Evolutionary conservation across 495 filamentous ascomycete species (phyloP).

Genomic region (Alectoria sarmentosa): DNA sequence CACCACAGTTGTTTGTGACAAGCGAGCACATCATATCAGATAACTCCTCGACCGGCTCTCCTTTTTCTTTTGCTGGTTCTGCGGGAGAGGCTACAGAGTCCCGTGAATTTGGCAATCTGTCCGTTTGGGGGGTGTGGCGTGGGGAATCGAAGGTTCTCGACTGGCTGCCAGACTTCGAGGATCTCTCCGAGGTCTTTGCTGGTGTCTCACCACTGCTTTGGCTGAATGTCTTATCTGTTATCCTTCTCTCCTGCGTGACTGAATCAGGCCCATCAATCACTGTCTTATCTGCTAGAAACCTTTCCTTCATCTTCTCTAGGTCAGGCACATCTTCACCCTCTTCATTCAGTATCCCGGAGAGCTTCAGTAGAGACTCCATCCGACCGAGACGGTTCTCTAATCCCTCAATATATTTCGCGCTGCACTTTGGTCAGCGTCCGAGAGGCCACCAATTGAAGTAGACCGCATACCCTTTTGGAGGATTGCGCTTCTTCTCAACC

Average conservation of each 20-base stretch:
- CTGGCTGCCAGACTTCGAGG: constrained; percentile 30
- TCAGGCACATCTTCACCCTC: constrained; percentile 85
- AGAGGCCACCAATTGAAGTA: neutral
- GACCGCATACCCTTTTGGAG: constrained; percentile 78
- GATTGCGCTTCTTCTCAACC: constrained; percentile 97
- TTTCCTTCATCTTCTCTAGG: constrained; percentile 77
- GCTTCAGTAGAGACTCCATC: constrained; percentile 83
- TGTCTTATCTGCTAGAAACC: constrained; percentile 24
- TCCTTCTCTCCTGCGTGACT: constrained; percentile 70
- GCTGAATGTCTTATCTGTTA: constrained; percentile 49
- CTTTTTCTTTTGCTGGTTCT: constrained; percentile 44
- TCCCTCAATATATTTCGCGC: constrained; percentile 97
- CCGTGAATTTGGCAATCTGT: constrained; percentile 50
- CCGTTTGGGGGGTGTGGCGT: constrained; percentile 41
- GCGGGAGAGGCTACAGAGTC: constrained; percentile 55
- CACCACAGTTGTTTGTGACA: constrained; percentile 94
- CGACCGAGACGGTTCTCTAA: constrained; percentile 88
- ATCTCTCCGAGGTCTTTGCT: constrained; percentile 29
- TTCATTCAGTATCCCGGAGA: constrained; percentile 82
- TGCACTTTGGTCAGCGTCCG: constrained; percentile 32
- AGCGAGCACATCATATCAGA: constrained; percentile 99
- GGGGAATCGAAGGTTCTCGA: constrained; percentile 31
- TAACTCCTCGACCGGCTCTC: constrained; percentile 76
- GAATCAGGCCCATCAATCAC: constrained; percentile 70
- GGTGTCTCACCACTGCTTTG: constrained; percentile 37